Evolutionary conservation across 768 basidiomycete species (phyloP).

Genomic region (Filobasidium floriforme): DNA sequence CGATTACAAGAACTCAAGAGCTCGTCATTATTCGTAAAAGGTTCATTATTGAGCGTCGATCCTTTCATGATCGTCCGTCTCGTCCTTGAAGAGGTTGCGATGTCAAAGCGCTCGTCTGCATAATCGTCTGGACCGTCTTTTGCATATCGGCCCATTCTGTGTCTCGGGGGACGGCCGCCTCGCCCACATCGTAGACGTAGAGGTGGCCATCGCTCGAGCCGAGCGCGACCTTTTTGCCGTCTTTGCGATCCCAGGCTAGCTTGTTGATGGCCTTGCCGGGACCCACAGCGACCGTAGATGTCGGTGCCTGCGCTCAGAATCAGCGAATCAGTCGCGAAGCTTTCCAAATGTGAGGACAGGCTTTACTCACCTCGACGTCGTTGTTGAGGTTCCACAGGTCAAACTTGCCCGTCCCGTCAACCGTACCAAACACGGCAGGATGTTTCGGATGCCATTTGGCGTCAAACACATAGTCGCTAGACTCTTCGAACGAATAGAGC

Average conservation of each 20-base stretch:
- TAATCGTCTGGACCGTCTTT: constrained; percentile 67
- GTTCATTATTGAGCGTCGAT: neutral
- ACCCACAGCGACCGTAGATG: constrained; percentile 74
- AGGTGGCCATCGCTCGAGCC: constrained; percentile 87
- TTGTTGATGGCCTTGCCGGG: constrained; percentile 85
- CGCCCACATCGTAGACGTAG: constrained; percentile 91
- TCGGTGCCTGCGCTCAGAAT: constrained; percentile 64
- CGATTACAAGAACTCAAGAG: constrained; percentile 1
- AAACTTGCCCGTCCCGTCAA: constrained; percentile 90
- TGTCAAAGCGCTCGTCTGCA: constrained; percentile 12
- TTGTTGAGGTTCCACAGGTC: constrained; percentile 94
- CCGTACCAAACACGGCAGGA: constrained; percentile 86
- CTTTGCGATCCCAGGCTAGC: constrained; percentile 86
- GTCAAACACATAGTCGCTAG: constrained; percentile 97
- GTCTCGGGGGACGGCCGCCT: constrained; percentile 78
- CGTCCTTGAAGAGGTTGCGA: neutral
- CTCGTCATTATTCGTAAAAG: neutral
- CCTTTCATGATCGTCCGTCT: too few relatives aligned
- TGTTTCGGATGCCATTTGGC: constrained; percentile 96
- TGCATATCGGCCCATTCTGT: constrained; percentile 90
- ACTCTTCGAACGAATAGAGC: constrained; percentile 90
- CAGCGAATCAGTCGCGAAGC: neutral
- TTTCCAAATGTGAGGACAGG: constrained; percentile 23
- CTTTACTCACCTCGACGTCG: constrained; percentile 77
- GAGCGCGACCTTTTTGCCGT: constrained; percentile 78